These are phyloP conservation scores for Emmonsia crescens DNA, from an alignment of 2,329 filamentous ascomycete species.

Conservation along the genomic window DNA sequence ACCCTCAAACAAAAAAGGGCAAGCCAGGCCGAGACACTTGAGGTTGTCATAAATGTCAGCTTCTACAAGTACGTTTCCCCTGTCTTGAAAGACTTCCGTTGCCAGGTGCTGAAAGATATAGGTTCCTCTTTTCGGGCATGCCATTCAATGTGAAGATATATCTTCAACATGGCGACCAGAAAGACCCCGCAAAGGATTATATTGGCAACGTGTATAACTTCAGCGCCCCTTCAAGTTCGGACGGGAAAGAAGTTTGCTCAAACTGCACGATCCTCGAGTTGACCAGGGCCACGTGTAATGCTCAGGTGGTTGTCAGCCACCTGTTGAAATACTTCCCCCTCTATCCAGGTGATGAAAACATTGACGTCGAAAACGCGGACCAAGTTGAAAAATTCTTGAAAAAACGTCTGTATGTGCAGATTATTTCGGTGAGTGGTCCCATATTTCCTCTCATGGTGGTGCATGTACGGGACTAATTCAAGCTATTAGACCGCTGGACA, in stretches of 20 bases:
- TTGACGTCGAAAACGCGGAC: neutral
- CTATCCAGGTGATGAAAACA: constrained; percentile 1
- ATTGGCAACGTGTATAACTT: constrained; percentile 1
- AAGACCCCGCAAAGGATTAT: neutral
- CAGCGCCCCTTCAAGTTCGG: neutral
- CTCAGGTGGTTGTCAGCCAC: constrained; percentile 1
- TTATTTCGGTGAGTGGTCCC: neutral
- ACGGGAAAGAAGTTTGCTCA: constrained; percentile 1
- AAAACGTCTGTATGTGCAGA: constrained; percentile 1
- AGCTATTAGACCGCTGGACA: neutral
- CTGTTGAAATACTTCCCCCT: constrained; percentile 3
- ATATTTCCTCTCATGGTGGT: neutral
- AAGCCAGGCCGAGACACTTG: neutral
- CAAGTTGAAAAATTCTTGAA: constrained; percentile 1
- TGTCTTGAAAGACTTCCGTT: neutral
- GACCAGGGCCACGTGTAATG: neutral
- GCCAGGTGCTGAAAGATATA: neutral
- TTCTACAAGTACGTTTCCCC: neutral
- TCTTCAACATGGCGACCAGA: neutral
- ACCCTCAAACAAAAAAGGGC: neutral
- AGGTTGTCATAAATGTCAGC: constrained; percentile 3
- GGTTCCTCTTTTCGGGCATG: constrained; percentile 1
- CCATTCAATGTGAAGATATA: constrained; percentile 1
- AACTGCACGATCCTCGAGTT: constrained; percentile 2
- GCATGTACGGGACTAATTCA: neutral